Evolutionary conservation across 2,329 filamentous ascomycete genomes (phyloP).

Genomic region (Arthroderma sp.): DNA sequence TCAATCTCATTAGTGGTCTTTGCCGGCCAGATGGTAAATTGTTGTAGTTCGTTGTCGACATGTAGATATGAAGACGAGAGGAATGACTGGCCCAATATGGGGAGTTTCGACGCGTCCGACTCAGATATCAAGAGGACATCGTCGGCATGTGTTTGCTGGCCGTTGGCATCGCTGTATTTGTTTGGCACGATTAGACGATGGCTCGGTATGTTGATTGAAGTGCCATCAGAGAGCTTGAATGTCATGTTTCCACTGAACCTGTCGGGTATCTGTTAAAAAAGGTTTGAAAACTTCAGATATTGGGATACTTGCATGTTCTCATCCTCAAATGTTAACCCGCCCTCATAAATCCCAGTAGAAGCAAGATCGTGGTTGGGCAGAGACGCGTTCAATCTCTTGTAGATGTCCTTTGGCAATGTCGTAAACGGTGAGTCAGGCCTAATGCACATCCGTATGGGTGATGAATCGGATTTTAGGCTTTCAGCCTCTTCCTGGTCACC

Average conservation of each 20-base stretch:
- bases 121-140: background rate
- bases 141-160: background rate
- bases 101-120: slow-evolving; percentile 9
- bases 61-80: slow-evolving; percentile 20
- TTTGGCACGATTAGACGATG: slow-evolving; percentile 20
- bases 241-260: slow-evolving; percentile 10
- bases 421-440: background rate
- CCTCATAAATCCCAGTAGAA: background rate
- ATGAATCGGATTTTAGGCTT: background rate
- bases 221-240: slow-evolving; percentile 9
- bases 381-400: slow-evolving; percentile 1
- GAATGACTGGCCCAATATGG: slow-evolving; percentile 18
- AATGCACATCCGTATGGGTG: slow-evolving; percentile 1
- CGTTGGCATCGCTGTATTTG: slow-evolving; percentile 11
- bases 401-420: slow-evolving; percentile 2
- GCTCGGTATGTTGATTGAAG: slow-evolving; percentile 18
- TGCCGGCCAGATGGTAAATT: slow-evolving; percentile 14
- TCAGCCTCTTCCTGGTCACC: background rate
- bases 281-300: background rate
- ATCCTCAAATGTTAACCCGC: no score
- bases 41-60: slow-evolving; percentile 16
- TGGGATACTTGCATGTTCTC: background rate
- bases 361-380: slow-evolving; percentile 1
- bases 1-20: slow-evolving; percentile 8
- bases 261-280: background rate